Evolutionary conservation across 768 basidiomycete genomes (phyloP).

Genomic region (Crassisporium funariophilum): DNA sequence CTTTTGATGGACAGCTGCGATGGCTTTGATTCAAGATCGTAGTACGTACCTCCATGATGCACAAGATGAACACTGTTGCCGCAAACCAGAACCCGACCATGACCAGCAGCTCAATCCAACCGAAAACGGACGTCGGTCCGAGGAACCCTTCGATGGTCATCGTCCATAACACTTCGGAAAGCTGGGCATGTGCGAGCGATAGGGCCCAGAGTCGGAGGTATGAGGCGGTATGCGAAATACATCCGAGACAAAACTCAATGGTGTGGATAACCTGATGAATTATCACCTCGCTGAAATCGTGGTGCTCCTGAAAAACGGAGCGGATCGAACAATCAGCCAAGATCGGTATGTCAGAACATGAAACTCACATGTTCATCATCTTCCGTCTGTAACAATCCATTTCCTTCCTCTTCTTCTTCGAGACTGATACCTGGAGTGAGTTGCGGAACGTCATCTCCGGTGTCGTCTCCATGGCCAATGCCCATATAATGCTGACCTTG

Average conservation of each 20-base stretch:
- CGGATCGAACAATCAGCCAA: conserved; percentile 7
- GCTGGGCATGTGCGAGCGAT: conserved; percentile 95
- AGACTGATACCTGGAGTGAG: conserved; percentile 62
- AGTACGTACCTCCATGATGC: conserved; percentile 89
- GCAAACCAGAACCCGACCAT: conserved; percentile 75
- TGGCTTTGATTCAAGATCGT: conserved; percentile 17
- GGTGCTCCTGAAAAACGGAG: conserved; percentile 58
- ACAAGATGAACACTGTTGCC: conserved; percentile 76
- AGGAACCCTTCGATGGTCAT: conserved; percentile 78
- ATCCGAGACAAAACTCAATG: conserved; percentile 98
- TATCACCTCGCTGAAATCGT: conserved; percentile 92
- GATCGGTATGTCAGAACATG: conserved; percentile 17
- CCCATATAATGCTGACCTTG: conserved; percentile 85
- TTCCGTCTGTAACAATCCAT: conserved; percentile 73
- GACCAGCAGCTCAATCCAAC: conserved; percentile 51
- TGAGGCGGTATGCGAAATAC: conserved; percentile 96
- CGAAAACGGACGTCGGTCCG: conserved; percentile 65
- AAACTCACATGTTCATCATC: conserved; percentile 77
- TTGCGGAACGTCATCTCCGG: conserved; percentile 54
- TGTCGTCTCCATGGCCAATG: conserved; percentile 55
- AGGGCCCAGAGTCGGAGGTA: conserved; percentile 96
- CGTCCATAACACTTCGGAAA: conserved; percentile 90
- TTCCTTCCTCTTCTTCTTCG: conserved; percentile 81
- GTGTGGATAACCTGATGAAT: conserved; percentile 99
- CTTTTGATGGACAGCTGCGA: conserved; percentile 12